Base-by-base conservation (phyloP, 345 rosid species). In the Geranium rotundifolium region DNA sequence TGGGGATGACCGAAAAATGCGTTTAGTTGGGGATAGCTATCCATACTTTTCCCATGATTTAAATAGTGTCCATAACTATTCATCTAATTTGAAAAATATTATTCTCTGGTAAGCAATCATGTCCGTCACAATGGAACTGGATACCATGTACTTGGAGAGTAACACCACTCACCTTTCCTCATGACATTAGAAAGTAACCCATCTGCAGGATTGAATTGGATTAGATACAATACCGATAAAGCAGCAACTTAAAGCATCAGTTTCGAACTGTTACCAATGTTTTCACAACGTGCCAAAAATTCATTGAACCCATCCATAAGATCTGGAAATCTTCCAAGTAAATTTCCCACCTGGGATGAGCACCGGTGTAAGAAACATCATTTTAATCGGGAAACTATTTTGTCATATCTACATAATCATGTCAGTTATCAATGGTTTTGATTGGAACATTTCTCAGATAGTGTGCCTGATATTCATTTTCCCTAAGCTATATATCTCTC, bases 261-360 rank as follows among this genome's bases (percentile, higher is more conserved):
- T 60, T 60, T 71, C 41, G 31, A 58, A 29, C 29, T 5, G 34
- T 61, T 85, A 92, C 98, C 97, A 60, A 79, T 81, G 80, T 89
- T 89, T 69, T 87, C 98, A 72, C 96, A 92, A 27, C 71, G 83
- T n/a, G 84, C 84, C 84, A 92, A 79, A 82, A 92, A 89, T 57
- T 82, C 93, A 77, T 76, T 75, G 77, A 92, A 84, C 56, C 81
- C 91, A 31, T 83, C 98, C 84, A 89, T 84, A 65, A 89, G 85
- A 65, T 85, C 97, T 15, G 82, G 87, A 84, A 84, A 73, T 65
- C 69, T 77, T 80, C 87, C 95, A 68, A 92, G 82, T 71, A 93
- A 76, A 80, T 79, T 86, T 2, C 79, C 75, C 37, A 85, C 87
- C 98, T 91, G 80, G 12, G 14, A 46, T 14, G 75, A 41, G 62